These are phyloP conservation scores for Canna indica DNA, from an alignment of 176 grass and related monocot genomes.

Conservation along the genomic window DNA sequence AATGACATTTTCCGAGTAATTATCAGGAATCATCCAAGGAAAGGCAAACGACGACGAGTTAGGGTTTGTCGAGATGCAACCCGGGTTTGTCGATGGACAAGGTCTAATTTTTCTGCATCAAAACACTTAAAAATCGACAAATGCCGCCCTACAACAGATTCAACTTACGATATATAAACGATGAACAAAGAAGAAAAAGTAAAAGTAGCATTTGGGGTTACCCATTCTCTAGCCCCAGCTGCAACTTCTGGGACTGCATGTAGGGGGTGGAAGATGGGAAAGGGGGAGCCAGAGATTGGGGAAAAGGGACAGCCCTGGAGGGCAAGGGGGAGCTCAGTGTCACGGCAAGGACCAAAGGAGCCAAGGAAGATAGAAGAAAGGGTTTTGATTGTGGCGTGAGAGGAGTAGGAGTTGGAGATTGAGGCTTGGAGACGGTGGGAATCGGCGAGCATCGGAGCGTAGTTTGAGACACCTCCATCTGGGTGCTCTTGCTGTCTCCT, in stretches of 20 bases:
- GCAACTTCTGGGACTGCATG: conserved; percentile 54
- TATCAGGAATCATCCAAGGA: conserved; percentile 63
- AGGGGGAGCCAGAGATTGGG: conserved; percentile 5
- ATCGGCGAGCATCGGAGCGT: background rate
- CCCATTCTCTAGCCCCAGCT: conserved; percentile 74
- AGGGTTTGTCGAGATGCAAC: conserved; percentile 79
- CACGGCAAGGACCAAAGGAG: conserved; percentile 30
- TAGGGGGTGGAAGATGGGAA: conserved; percentile 42
- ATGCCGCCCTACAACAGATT: background rate
- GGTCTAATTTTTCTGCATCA: conserved; percentile 64
- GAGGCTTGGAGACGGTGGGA: conserved; percentile 18
- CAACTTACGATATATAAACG: background rate
- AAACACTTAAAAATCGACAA: background rate
- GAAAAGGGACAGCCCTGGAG: conserved; percentile 25
- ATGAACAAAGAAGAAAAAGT: background rate
- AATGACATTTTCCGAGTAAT: conserved; percentile 25
- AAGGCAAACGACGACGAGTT: conserved; percentile 64
- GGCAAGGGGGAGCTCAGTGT: conserved; percentile 25
- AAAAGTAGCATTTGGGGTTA: conserved; percentile 1
- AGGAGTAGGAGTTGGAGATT: conserved; percentile 17
- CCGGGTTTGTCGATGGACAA: conserved; percentile 76
- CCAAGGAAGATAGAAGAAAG: conserved; percentile 26
- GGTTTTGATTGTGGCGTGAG: conserved; percentile 6
- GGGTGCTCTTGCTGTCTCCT: background rate
- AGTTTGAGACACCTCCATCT: background rate